Evolutionary conservation across 2,329 filamentous ascomycete genomes (phyloP), one percentile per base, ranked within the genome.

Genomic region (Aureobasidium subglaciale): DNA sequence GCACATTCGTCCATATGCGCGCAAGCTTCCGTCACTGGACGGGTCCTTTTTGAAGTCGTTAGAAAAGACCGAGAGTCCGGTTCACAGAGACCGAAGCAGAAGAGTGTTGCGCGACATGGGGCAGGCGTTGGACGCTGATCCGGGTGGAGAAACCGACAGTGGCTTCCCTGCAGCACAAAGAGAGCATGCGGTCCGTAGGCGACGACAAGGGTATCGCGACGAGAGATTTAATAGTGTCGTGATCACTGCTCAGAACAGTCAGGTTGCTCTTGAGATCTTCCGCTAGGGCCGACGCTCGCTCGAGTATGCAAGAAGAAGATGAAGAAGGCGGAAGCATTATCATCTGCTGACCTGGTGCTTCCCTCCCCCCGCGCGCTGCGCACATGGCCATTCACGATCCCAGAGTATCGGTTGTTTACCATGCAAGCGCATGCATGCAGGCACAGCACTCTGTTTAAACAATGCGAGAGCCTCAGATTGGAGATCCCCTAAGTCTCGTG

Each of bases 141-240:
- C 55, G 55, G 55, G 55, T 30, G 55, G 46, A 52, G 45, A 48
- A 22, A 22, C 55, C 55, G 55, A 56, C 29, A 50, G 43, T 29
- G 45, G 20, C 25, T 43, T 34, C 37, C 50, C 38, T 54, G 50
- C 38, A 52, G 50, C 20, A 24, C 16, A 22, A 54, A 42, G 2
- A 25, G 15, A 42, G 38, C 38, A 35, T 30, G 43, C 24, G 25
- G 32, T 41, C 11, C 30, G 15, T n/a, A 15, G 18, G 24, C 13
- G 20, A 48, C 30, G 25, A 24, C 42, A 37, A 22, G 10, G 10
- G 45, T 25, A 5, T 49, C 27, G 32, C 22, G n/a, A 35, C 25
- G 22, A 18, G 30, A 50, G 27, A 41, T 41, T 53, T n/a, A n/a
- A n/a, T n/a, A 27, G 24, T 11, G 27, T 41, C 16, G n/a, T 29